Conservation (phyloP, 202 grass and related monocot genomes). For the Bolboschoenoplectus hybrid region DNA sequence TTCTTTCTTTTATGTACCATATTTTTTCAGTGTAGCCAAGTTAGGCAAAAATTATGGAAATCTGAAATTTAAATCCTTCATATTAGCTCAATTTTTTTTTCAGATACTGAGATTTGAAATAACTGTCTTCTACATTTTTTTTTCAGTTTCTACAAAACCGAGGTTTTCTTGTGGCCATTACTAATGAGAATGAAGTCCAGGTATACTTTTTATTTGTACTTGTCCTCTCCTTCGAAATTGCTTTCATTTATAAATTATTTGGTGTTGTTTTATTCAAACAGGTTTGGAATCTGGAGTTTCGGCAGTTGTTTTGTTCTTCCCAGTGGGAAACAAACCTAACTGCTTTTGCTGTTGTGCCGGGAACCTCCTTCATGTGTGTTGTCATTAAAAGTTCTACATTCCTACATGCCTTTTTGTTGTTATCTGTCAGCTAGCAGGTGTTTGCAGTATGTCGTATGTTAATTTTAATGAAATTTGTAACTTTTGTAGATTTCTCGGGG, state of each 20-base stretch:
- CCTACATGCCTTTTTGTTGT: constrained; percentile 1
- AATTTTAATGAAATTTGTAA: constrained; percentile 30
- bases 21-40: background rate
- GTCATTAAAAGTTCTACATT: background rate
- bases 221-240: constrained; percentile 26
- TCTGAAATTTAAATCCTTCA: constrained; percentile 3
- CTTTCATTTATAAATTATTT: constrained; percentile 37
- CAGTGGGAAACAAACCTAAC: constrained; percentile 85
- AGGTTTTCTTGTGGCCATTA: constrained; percentile 79
- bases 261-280: constrained; percentile 41
- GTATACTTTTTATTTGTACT: constrained; percentile 44
- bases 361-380: constrained; percentile 73
- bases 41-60: constrained; percentile 1
- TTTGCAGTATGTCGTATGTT: constrained; percentile 25
- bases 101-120: constrained; percentile 17
- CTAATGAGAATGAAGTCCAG: constrained; percentile 94
- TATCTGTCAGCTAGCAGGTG: constrained; percentile 8
- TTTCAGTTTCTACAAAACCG: constrained; percentile 93
- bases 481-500: constrained; percentile 85
- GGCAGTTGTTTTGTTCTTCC: constrained; percentile 67
- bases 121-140: constrained; percentile 21
- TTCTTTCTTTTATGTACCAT: background rate
- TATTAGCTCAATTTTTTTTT: background rate
- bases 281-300: constrained; percentile 97
- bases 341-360: constrained; percentile 83